Conservation (phyloP, 1,139 yeast genomes). For the Suhomyces panamericanus region DNA sequence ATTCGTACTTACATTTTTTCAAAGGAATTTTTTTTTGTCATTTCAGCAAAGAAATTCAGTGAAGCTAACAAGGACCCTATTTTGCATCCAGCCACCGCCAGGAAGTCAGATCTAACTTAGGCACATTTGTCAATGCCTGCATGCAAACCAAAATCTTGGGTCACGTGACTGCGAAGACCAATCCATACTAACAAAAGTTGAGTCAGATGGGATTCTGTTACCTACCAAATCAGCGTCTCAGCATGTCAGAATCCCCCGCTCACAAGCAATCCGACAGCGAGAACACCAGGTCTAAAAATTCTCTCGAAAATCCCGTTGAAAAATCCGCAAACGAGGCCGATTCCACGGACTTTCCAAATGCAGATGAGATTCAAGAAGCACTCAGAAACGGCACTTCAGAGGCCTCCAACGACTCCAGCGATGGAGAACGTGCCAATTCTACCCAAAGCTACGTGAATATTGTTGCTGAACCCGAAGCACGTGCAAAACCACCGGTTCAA, state of each 20-base stretch:
- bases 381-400: no score
- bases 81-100: no score
- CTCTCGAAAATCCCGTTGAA: neutral
- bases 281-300: neutral
- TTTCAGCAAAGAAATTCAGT: no score
- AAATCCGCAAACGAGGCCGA: neutral
- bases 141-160: neutral
- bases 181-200: neutral
- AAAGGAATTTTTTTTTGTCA: no score
- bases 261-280: neutral
- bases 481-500: neutral
- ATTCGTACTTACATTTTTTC: no score
- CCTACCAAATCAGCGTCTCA: neutral
- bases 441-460: neutral
- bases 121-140: no score
- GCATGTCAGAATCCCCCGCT: neutral
- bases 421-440: neutral
- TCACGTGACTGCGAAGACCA: neutral
- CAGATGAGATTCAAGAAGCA: no score
- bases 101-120: no score
- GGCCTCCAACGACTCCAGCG: no score
- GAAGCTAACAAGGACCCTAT: no score
- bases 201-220: no score
- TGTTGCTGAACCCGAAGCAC: neutral
- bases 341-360: neutral